phyloP scores from a whole-genome alignment of 306 rosid species.

The Chamaecrista fasciculata region DNA sequence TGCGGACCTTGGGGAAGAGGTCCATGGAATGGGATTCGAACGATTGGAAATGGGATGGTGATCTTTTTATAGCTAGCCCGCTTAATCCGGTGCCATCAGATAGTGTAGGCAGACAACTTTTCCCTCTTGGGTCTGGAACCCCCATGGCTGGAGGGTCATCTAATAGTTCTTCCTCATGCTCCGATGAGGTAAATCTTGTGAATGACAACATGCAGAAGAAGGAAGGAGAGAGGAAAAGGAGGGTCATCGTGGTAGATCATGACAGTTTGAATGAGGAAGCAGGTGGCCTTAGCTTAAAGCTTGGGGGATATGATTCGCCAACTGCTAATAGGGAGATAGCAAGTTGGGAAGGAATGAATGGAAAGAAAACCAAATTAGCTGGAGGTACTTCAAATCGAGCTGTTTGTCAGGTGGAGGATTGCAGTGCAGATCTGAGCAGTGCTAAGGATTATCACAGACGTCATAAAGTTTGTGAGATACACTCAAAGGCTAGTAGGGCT shows the following conservation, averaged over 20 bases:
- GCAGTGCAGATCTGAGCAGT: conserved; percentile 72
- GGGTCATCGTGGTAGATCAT: conserved; percentile 56
- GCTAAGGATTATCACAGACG: conserved; percentile 88
- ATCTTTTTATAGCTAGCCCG: conserved; percentile 69
- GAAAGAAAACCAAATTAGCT: conserved; percentile 69
- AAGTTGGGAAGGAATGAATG: conserved; percentile 49
- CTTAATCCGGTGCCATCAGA: conserved; percentile 50
- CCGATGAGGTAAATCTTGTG: conserved; percentile 60
- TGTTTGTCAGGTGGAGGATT: conserved; percentile 89
- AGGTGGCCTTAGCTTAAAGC: conserved; percentile 56
- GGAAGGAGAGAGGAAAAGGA: conserved; percentile 74
- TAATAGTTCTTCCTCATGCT: conserved; percentile 74
- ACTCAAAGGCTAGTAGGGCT: conserved; percentile 82
- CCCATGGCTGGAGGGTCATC: conserved; percentile 54
- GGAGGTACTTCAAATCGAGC: conserved; percentile 61
- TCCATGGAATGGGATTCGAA: conserved; percentile 77
- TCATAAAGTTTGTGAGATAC: conserved; percentile 90
- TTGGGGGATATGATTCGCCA: conserved; percentile 56
- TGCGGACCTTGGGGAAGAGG: conserved; percentile 55
- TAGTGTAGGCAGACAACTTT: conserved; percentile 49
- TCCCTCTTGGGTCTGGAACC: conserved; percentile 54
- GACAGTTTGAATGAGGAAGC: conserved; percentile 50
- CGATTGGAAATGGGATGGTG: conserved; percentile 83
- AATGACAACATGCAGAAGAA: conserved; percentile 50
- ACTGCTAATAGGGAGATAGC: conserved; percentile 51